Percentiles rank a stretch among this genome's conserved stretches.
Conservation (phyloP, 345 rosid genomes). For the Sisymbrium irio region DNA sequence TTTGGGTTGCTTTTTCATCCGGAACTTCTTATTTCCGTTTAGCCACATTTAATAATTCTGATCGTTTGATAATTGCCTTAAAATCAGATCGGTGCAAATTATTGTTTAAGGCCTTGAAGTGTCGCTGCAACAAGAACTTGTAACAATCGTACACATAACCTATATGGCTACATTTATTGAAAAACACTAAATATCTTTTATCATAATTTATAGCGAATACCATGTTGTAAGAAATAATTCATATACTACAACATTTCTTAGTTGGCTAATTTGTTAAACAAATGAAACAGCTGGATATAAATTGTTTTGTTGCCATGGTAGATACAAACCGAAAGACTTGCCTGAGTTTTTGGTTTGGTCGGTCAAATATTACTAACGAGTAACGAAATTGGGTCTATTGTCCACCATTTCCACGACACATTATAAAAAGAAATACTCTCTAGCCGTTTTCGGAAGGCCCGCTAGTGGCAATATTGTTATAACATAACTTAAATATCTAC, state of each 20-base stretch:
- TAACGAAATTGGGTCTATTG: background rate
- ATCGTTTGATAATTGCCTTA: background rate
- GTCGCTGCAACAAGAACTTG: background rate
- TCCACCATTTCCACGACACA: slow-evolving; percentile 15
- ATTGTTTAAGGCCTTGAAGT: background rate
- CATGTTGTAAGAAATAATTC: background rate
- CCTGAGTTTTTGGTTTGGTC: slow-evolving; percentile 29
- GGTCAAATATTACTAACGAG: slow-evolving; percentile 2
- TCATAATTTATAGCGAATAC: background rate
- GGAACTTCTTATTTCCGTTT: too few species aligned
- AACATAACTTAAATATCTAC: background rate
- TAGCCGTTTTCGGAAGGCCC: background rate
- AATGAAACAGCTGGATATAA: slow-evolving; percentile 6
- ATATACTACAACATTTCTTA: background rate
- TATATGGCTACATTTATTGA: background rate
- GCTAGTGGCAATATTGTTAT: background rate
- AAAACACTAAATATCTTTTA: background rate
- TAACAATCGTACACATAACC: too few species aligned
- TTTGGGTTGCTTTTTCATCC: background rate
- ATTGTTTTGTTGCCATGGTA: background rate
- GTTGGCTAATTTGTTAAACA: slow-evolving; percentile 8
- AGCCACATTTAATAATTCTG: background rate
- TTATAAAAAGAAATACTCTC: slow-evolving; percentile 11
- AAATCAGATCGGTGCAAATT: background rate
- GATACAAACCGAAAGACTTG: slow-evolving; percentile 21